A percentile compares a stretch with the other conserved stretches of the same genome.
Evolutionary conservation across 2,329 filamentous ascomycete species (phyloP).

Genomic region (Cercospora sp.): DNA sequence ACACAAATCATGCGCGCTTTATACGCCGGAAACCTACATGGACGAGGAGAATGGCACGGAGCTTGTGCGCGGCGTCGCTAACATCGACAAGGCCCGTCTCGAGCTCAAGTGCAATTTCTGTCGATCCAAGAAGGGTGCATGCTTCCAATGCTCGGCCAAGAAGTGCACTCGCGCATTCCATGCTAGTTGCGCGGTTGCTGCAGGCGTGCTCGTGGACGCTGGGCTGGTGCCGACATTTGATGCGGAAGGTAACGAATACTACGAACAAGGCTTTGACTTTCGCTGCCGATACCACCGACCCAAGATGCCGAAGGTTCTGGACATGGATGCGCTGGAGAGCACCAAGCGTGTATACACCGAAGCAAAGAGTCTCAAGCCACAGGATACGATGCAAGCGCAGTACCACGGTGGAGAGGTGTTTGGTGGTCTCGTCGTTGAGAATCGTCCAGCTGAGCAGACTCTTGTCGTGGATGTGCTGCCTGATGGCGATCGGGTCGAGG

Average conservation of each 20-base stretch:
- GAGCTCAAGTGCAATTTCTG: constrained; percentile 95
- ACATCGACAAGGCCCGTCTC: constrained; percentile 80
- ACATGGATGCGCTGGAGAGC: constrained; percentile 63
- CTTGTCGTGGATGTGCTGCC: constrained; percentile 82
- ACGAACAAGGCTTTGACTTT: constrained; percentile 87
- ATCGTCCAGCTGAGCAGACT: constrained; percentile 71
- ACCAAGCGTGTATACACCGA: constrained; percentile 68
- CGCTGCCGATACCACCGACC: constrained; percentile 91
- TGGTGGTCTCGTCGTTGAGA: constrained; percentile 84
- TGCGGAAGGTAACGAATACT: constrained; percentile 89
- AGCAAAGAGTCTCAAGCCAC: constrained; percentile 66
- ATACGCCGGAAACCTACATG: constrained; percentile 89
- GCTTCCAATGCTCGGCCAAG: constrained; percentile 93
- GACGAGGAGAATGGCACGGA: constrained; percentile 69
- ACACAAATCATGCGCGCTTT: constrained; percentile 84
- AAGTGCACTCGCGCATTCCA: constrained; percentile 94
- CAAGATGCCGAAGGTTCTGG: constrained; percentile 73
- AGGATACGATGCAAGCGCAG: constrained; percentile 85
- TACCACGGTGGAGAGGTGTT: constrained; percentile 83
- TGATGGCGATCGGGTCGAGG: constrained; percentile 72
- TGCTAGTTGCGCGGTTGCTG: constrained; percentile 87
- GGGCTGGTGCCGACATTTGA: constrained; percentile 82
- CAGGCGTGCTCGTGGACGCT: constrained; percentile 87
- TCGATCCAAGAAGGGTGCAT: constrained; percentile 89
- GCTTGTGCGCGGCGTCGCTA: constrained; percentile 73